Percentiles rank a stretch among this genome's conserved stretches.
These are phyloP conservation scores for Hygrophoropsis aurantiaca DNA, from an alignment of 768 basidiomycete species.

Conservation along the genomic window DNA sequence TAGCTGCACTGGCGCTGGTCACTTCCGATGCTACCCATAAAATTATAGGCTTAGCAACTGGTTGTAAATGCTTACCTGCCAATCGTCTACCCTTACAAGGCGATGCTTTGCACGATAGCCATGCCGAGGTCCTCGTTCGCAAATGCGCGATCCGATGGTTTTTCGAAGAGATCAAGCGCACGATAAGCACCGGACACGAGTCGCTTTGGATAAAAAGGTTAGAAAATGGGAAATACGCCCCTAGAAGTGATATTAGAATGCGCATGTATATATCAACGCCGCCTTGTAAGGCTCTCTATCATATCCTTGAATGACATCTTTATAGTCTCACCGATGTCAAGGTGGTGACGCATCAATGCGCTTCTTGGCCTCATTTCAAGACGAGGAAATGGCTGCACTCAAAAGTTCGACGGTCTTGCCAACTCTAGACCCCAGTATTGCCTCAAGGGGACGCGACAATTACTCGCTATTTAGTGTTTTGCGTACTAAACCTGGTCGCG, in stretches of 20 bases:
- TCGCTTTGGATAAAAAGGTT: slow-evolving; percentile 52
- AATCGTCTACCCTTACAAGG: slow-evolving; percentile 61
- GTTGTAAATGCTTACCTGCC: slow-evolving; percentile 82
- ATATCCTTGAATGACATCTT: slow-evolving; percentile 42
- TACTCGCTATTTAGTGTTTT: slow-evolving; percentile 75
- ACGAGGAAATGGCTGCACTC: slow-evolving; percentile 65
- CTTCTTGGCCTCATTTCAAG: slow-evolving; percentile 72
- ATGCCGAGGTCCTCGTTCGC: slow-evolving; percentile 90
- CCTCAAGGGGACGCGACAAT: slow-evolving; percentile 77
- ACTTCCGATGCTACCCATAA: slow-evolving; percentile 36
- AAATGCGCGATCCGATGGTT: slow-evolving; percentile 80
- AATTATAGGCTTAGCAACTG: slow-evolving; percentile 73
- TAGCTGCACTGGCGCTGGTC: slow-evolving; percentile 56
- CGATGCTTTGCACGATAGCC: slow-evolving; percentile 83
- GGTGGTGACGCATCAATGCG: slow-evolving; percentile 91
- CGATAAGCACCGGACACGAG: slow-evolving; percentile 15
- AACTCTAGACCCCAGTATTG: slow-evolving; percentile 33
- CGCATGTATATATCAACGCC: slow-evolving; percentile 77
- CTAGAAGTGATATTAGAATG: slow-evolving; percentile 49
- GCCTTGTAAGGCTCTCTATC: slow-evolving; percentile 48
- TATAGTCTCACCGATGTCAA: slow-evolving; percentile 27
- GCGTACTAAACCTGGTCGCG: slow-evolving; percentile 92
- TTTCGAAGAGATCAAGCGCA: slow-evolving; percentile 58
- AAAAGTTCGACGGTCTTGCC: slow-evolving; percentile 50
- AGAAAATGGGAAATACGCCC: slow-evolving; percentile 39